Evolutionary conservation across 2,329 filamentous ascomycete species (phyloP).

Genomic region (Fusarium paranaense): DNA sequence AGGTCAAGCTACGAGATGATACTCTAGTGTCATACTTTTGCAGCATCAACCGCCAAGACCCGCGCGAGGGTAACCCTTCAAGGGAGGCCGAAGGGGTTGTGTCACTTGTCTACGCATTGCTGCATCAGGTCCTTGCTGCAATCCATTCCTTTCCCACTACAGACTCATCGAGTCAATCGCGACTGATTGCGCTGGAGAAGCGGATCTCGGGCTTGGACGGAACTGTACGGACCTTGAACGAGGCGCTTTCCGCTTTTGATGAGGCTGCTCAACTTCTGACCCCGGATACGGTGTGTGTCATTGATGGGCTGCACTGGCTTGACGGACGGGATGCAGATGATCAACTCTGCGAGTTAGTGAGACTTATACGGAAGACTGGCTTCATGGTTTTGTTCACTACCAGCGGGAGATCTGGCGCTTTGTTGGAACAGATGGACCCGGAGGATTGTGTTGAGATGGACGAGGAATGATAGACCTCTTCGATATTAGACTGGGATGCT

Average conservation of each 20-base stretch:
- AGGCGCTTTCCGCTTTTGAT: background rate
- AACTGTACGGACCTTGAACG: background rate
- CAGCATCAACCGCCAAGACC: too few relatives aligned
- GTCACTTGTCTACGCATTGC: too few relatives aligned
- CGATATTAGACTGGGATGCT: background rate
- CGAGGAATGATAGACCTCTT: background rate
- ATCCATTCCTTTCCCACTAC: too few relatives aligned
- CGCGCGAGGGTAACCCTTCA: too few relatives aligned
- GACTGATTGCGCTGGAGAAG: background rate
- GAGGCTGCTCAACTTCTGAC: background rate
- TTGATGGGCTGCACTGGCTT: slow-evolving; percentile 10
- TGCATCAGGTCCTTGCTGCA: too few relatives aligned
- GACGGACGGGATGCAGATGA: background rate
- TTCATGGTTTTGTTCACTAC: slow-evolving; percentile 7
- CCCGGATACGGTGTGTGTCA: background rate
- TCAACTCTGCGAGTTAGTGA: background rate
- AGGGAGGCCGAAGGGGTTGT: too few relatives aligned
- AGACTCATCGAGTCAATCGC: too few relatives aligned
- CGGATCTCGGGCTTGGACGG: background rate
- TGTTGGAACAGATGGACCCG: background rate
- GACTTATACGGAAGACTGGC: background rate
- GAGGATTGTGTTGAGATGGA: background rate
- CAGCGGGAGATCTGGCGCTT: background rate
- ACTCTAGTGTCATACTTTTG: too few relatives aligned
- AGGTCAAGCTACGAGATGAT: too few relatives aligned